Evolutionary conservation across 176 grass and related monocot genomes (phyloP), one percentile per base, ranked within the genome.

Genomic region (Phragmites australis): DNA sequence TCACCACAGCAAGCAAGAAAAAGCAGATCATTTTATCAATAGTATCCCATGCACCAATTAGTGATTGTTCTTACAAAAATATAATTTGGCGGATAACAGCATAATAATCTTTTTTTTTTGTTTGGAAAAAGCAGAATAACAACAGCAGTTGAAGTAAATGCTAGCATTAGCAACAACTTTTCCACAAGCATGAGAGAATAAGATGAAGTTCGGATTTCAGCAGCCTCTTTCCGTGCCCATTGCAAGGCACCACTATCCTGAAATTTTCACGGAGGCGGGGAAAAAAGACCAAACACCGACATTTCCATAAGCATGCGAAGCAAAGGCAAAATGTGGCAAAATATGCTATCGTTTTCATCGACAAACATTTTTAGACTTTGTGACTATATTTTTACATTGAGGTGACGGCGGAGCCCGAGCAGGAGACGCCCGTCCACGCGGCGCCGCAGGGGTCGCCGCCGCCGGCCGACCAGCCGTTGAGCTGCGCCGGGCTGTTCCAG

Each of bases 371-470:
- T 25, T 13, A 23, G 21, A 80, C 14, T 6, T 41, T 19, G 65
- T n/a, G 47, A 81, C 18, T 85, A 14, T 31, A 42, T 69, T 14
- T 46, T 82, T 88, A 99, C 96, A 99, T 88, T 6, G 88, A 74
- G 72, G 90, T 95, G 70, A 99, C 91, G 53, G 86, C 81, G 9
- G 96, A 93, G 42, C 90, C 90, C 10, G 84, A 84, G 53, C 96
- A 99, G 64, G 90, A 60, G 79, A 99, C 64, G 61, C 96, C 96
- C 81, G 70, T 88, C 96, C 96, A 99, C 8, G 93, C 83, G 69
- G 83, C 70, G 78, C 93, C 93, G 75, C 96, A 99, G 17, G 93
- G 96, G 86, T 99, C 96, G 47, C 88, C 96, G 64, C 88, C 88
- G 50, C 25, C 79, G 21, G 90, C 54, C 8, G 92, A 85, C 96